These are phyloP conservation scores for Primulina huaijiensis DNA, from an alignment of 257 asterid species.

Conservation along the genomic window DNA sequence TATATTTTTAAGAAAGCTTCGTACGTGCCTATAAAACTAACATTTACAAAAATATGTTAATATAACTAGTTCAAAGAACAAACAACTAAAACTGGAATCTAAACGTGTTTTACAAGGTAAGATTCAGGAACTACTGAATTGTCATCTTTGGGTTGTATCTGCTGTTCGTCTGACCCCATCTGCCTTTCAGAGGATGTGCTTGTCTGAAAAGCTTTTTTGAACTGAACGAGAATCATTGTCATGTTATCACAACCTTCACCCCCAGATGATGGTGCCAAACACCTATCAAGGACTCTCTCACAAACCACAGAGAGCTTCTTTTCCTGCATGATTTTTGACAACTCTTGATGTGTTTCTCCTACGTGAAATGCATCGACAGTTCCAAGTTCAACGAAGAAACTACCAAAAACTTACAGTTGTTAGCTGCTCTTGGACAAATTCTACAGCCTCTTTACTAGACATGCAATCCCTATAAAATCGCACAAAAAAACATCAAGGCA, in stretches of 20 bases:
- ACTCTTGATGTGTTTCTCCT: conserved; percentile 17
- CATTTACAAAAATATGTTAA: conserved; percentile 21
- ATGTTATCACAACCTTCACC: conserved; percentile 94
- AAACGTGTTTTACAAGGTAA: conserved; percentile 14
- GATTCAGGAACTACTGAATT: conserved; percentile 15
- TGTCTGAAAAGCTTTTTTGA: conserved; percentile 40
- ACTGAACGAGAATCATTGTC: conserved; percentile 91
- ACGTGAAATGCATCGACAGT: not conserved
- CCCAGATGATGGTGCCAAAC: conserved; percentile 86
- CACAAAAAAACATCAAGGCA: conserved; percentile 4
- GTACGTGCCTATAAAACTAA: not conserved
- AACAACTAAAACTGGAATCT: conserved; percentile 1
- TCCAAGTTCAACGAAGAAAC: not conserved
- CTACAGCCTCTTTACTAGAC: conserved; percentile 87
- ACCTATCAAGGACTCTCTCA: conserved; percentile 61
- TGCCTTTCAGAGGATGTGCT: conserved; percentile 30
- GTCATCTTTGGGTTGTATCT: conserved; percentile 14
- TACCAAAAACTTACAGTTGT: conserved; percentile 42
- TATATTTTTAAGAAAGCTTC: conserved; percentile 11
- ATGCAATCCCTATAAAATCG: conserved; percentile 72
- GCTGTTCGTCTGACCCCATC: conserved; percentile 33
- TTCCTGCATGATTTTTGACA: conserved; percentile 47
- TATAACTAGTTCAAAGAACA: conserved; percentile 14
- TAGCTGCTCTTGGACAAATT: conserved; percentile 58
- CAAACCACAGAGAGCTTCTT: conserved; percentile 75